These are phyloP conservation scores for Cyclostephanos invisitatus DNA, from an alignment of 108 stramenopile species.

Conservation along the genomic window DNA sequence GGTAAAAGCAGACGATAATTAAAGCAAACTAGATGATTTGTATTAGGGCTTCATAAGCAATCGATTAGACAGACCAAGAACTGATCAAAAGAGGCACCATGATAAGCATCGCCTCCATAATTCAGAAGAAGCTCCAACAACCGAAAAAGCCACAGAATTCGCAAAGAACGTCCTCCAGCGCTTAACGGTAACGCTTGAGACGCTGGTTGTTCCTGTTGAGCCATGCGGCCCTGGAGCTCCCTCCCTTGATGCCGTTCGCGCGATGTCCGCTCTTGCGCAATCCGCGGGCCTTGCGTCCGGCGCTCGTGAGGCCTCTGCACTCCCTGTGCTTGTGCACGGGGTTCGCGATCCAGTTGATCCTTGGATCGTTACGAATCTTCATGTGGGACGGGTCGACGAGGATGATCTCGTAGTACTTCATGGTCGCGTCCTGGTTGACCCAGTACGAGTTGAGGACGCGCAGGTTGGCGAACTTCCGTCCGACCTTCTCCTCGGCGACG, in stretches of 20 bases:
- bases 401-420: slow-evolving; percentile 99
- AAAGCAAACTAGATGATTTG: neutral
- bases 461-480: slow-evolving; percentile 94
- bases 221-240: slow-evolving; percentile 95
- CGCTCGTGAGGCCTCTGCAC: slow-evolving; percentile 97
- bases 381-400: slow-evolving; percentile 95
- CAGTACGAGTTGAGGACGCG: slow-evolving; percentile 99
- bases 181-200: slow-evolving; percentile 98
- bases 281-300: slow-evolving; percentile 97
- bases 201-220: slow-evolving; percentile 92
- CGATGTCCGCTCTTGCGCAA: slow-evolving; percentile 99
- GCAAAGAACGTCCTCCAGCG: neutral
- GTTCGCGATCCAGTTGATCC: slow-evolving; percentile 99
- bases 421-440: slow-evolving; percentile 99
- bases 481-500: slow-evolving; percentile 99
- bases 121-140: neutral
- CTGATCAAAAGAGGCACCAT: neutral
- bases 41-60: neutral
- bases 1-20: too few species aligned
- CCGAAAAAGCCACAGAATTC: neutral
- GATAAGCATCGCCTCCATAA: neutral
- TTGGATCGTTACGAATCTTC: slow-evolving; percentile 98
- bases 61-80: neutral
- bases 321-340: slow-evolving; percentile 99
- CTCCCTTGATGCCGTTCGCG: slow-evolving; percentile 97